Percentiles rank a stretch among this genome's conserved stretches.
Evolutionary conservation across 2,329 filamentous ascomycete species (phyloP).

Genomic region (Nothomitra cinnamomea): DNA sequence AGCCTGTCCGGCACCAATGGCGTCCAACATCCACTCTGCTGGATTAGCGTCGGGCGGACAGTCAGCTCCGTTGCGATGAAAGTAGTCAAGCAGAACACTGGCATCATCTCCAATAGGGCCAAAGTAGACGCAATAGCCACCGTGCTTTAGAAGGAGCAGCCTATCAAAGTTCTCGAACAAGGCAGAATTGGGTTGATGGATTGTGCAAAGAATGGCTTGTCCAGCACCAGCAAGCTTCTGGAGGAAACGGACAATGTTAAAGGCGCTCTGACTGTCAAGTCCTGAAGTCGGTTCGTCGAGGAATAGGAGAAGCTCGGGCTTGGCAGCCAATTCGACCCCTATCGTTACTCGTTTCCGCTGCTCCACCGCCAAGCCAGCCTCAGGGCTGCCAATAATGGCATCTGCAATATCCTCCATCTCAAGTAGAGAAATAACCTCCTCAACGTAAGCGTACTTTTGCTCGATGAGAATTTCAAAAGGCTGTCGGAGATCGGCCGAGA

Average conservation of each 20-base stretch:
- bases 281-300: slow-evolving; percentile 65
- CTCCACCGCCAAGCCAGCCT: slow-evolving; percentile 44
- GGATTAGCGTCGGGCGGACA: slow-evolving; percentile 37
- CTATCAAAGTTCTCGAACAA: slow-evolving; percentile 82
- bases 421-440: slow-evolving; percentile 45
- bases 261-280: slow-evolving; percentile 54
- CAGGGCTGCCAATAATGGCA: slow-evolving; percentile 44
- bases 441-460: slow-evolving; percentile 49
- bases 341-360: slow-evolving; percentile 52
- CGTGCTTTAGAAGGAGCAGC: slow-evolving; percentile 58
- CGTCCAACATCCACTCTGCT: slow-evolving; percentile 72
- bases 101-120: slow-evolving; percentile 69
- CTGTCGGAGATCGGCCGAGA: slow-evolving; percentile 47
- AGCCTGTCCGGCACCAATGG: slow-evolving; percentile 57
- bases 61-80: slow-evolving; percentile 42
- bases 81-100: slow-evolving; percentile 46
- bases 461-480: slow-evolving; percentile 37
- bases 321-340: slow-evolving; percentile 41
- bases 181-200: slow-evolving; percentile 75
- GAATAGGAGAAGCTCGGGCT: slow-evolving; percentile 60
- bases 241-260: slow-evolving; percentile 64
- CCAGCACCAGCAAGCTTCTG: slow-evolving; percentile 61
- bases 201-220: slow-evolving; percentile 79
- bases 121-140: slow-evolving; percentile 72
- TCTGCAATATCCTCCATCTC: slow-evolving; percentile 50